Evolutionary conservation across 2,329 filamentous ascomycete species (phyloP).

Genomic region (Venturia pyrina): DNA sequence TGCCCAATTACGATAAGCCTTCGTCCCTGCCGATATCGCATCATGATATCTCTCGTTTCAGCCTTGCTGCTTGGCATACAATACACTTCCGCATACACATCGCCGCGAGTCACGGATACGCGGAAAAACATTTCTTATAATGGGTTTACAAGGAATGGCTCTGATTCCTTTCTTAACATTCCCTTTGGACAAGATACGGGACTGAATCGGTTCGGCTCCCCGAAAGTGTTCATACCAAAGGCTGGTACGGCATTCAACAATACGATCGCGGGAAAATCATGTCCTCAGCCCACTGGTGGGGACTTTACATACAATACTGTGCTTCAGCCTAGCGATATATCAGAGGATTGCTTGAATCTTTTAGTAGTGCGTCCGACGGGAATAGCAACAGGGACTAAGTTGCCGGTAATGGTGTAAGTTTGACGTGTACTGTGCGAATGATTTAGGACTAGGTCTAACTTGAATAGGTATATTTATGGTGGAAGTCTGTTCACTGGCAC

Average conservation of each 20-base stretch:
- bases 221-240: not conserved
- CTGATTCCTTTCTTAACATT: not conserved
- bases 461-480: constrained; percentile 50
- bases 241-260: not conserved
- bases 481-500: constrained; percentile 22
- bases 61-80: not conserved
- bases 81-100: not conserved
- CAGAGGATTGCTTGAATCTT: constrained; percentile 51
- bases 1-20: not conserved
- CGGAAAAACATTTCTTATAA: not conserved
- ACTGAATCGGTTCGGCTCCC: not conserved
- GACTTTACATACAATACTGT: not conserved
- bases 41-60: not conserved
- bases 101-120: not conserved
- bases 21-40: not conserved
- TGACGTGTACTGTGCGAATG: not conserved
- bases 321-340: not conserved
- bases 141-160: not conserved
- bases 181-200: constrained; percentile 1
- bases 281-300: not conserved
- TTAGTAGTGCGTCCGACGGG: constrained; percentile 48
- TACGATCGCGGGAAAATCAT: not conserved
- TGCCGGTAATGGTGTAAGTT: constrained; percentile 23
- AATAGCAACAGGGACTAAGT: constrained; percentile 13
- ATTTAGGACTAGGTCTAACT: not conserved